Conservation (phyloP, 208 protist genomes). For the Wallacemonas sp. region DNA sequence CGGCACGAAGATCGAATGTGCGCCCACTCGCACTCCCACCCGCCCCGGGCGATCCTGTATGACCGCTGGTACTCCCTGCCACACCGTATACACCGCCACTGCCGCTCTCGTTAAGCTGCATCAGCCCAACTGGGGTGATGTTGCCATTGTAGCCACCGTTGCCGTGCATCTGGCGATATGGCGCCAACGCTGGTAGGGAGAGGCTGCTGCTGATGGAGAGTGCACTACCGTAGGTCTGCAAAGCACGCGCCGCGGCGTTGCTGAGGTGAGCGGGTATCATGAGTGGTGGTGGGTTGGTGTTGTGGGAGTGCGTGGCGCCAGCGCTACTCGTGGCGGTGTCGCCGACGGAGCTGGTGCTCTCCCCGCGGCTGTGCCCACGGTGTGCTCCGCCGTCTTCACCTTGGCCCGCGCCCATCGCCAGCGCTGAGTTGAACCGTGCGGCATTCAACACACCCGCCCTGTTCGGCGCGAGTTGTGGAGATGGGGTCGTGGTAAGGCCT, state of each 20-base stretch:
- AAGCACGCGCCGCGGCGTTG: neutral
- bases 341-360: neutral
- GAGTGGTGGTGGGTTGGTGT: neutral
- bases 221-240: neutral
- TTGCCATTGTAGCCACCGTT: no score
- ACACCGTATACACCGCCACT: neutral
- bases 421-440: neutral
- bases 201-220: slow-evolving; percentile 3
- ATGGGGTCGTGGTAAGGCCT: neutral
- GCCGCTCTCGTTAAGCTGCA: neutral
- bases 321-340: neutral
- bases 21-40: neutral
- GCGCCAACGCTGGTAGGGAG: neutral
- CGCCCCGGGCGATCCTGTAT: neutral
- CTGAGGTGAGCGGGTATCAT: slow-evolving; percentile 1
- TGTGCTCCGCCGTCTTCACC: neutral
- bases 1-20: slow-evolving; percentile 28
- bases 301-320: neutral
- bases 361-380: neutral
- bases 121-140: no score
- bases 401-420: neutral
- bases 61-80: no score
- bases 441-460: neutral
- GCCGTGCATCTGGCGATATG: no score
- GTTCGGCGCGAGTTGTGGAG: neutral